A percentile compares a stretch with the other conserved stretches of the same genome.
phyloP scores from a whole-genome alignment of 805 yeast species.

The Wickerhamomyces chaumierensis region DNA sequence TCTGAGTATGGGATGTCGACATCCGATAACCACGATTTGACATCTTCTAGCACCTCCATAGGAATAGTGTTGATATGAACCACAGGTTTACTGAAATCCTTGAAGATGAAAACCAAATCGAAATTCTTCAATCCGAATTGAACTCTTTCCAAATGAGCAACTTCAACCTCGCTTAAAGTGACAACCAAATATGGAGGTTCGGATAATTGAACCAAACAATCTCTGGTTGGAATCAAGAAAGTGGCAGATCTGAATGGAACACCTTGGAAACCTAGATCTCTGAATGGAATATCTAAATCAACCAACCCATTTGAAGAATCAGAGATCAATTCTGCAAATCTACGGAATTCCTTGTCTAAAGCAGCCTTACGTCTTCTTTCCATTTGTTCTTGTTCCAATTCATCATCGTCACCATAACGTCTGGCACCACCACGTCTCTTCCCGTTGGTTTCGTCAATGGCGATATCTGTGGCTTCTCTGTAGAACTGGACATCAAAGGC shows the following conservation, averaged over 20 bases:
- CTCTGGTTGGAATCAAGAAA: slow-evolving; percentile 92
- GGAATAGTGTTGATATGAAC: slow-evolving; percentile 93
- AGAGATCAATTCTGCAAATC: slow-evolving; percentile 82
- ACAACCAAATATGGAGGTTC: slow-evolving; percentile 94
- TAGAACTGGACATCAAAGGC: slow-evolving; percentile 93
- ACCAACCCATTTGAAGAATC: slow-evolving; percentile 76
- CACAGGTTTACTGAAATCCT: slow-evolving; percentile 80
- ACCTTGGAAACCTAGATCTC: slow-evolving; percentile 95
- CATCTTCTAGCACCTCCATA: slow-evolving; percentile 80
- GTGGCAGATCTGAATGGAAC: slow-evolving; percentile 94
- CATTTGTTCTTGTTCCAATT: slow-evolving; percentile 95
- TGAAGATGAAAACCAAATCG: slow-evolving; percentile 92
- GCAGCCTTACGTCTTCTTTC: slow-evolving; percentile 87
- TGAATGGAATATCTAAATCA: slow-evolving; percentile 88
- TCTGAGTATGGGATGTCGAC: slow-evolving; percentile 93
- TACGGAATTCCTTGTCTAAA: slow-evolving; percentile 83
- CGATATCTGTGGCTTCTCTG: slow-evolving; percentile 92
- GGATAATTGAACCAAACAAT: slow-evolving; percentile 84
- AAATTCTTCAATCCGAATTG: slow-evolving; percentile 95
- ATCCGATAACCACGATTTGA: slow-evolving; percentile 95
- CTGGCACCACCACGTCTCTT: slow-evolving; percentile 65
- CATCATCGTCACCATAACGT: slow-evolving; percentile 96
- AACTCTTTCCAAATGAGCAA: slow-evolving; percentile 93
- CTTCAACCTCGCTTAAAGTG: slow-evolving; percentile 82
- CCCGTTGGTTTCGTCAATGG: slow-evolving; percentile 95